Evolutionary conservation across 805 yeast genomes (phyloP).

Genomic region (Lipomyces chichibuensis): DNA sequence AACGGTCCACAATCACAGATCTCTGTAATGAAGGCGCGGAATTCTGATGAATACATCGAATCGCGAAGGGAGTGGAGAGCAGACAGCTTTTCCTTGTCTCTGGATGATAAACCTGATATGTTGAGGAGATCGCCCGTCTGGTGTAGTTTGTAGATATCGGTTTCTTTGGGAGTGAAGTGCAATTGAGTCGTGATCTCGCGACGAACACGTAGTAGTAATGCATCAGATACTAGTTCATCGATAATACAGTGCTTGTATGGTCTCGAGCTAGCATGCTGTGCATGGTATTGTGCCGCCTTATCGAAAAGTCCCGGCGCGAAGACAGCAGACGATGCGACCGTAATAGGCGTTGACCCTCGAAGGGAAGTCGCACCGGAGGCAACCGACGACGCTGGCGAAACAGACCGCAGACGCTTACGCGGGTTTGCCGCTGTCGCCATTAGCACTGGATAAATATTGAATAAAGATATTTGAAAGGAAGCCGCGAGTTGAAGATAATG

Average conservation of each 20-base stretch:
- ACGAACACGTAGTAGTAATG: slow-evolving; percentile 74
- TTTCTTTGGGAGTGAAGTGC: slow-evolving; percentile 92
- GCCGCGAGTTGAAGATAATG: neutral
- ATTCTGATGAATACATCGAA: slow-evolving; percentile 83
- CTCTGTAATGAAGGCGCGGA: slow-evolving; percentile 72
- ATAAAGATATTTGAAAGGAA: neutral
- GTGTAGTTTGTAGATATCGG: slow-evolving; percentile 88
- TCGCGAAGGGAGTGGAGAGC: slow-evolving; percentile 77
- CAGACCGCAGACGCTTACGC: slow-evolving; percentile 25
- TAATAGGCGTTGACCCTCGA: slow-evolving; percentile 11
- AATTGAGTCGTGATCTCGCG: slow-evolving; percentile 80
- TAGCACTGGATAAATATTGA: neutral
- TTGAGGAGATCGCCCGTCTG: slow-evolving; percentile 92
- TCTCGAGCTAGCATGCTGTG: slow-evolving; percentile 53
- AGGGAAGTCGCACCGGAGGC: slow-evolving; percentile 20
- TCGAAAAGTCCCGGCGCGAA: slow-evolving; percentile 27
- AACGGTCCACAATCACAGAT: slow-evolving; percentile 87
- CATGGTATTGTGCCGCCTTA: slow-evolving; percentile 19
- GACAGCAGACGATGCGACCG: slow-evolving; percentile 13
- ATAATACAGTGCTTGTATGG: slow-evolving; percentile 95
- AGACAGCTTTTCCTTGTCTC: slow-evolving; percentile 73
- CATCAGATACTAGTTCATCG: slow-evolving; percentile 70
- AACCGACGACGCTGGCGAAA: slow-evolving; percentile 27
- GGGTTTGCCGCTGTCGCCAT: slow-evolving; percentile 6
- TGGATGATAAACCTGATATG: slow-evolving; percentile 77